Evolutionary conservation across 805 yeast species (phyloP).

Genomic region (Kodamaea restingae): DNA sequence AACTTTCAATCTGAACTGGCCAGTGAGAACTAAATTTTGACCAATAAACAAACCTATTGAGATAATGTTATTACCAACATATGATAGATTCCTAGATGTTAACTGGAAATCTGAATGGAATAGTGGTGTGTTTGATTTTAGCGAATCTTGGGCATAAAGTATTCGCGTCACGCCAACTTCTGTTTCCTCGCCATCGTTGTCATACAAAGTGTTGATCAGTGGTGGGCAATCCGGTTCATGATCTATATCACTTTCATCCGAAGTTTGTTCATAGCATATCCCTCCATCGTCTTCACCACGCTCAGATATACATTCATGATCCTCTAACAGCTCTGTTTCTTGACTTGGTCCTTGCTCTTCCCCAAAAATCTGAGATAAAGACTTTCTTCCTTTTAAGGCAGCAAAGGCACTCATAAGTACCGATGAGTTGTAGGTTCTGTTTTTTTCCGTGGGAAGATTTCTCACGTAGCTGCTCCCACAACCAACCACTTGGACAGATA

Average conservation of each 20-base stretch:
- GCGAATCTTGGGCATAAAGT: neutral
- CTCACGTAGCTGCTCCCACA: neutral
- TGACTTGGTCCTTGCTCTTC: neutral
- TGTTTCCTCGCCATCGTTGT: neutral
- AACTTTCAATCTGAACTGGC: conserved; percentile 5
- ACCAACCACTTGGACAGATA: neutral
- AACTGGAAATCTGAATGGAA: conserved; percentile 3
- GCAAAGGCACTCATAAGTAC: conserved; percentile 9
- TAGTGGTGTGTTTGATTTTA: neutral
- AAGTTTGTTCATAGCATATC: conserved; percentile 3
- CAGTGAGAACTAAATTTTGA: conserved; percentile 4
- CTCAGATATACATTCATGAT: neutral
- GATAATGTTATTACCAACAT: neutral
- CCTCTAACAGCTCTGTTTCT: neutral
- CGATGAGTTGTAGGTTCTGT: neutral
- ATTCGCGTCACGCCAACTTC: neutral
- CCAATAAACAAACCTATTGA: conserved; percentile 2
- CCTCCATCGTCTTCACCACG: conserved; percentile 4
- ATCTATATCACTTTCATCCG: neutral
- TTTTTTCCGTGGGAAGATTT: neutral
- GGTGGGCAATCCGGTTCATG: too few relatives aligned
- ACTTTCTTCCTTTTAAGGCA: conserved; percentile 5
- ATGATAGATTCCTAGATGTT: neutral
- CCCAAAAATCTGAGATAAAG: conserved; percentile 1
- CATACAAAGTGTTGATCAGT: too few relatives aligned